Evolutionary conservation across 1,284 basidiomycete species (phyloP).

Genomic region (Caloboletus firmus): DNA sequence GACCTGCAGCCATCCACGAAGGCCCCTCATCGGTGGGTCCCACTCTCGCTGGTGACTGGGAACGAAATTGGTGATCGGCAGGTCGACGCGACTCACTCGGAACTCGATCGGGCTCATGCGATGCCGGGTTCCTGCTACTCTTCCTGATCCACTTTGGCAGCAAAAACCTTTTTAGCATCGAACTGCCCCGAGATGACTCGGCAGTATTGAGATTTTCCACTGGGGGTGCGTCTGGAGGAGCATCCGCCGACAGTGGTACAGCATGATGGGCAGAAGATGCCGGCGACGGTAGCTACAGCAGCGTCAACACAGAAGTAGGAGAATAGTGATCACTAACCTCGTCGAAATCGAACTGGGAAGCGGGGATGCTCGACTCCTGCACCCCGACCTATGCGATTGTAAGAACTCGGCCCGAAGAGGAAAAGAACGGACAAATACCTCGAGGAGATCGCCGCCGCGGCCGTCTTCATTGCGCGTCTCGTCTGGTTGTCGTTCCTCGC

Average conservation of each 20-base stretch:
- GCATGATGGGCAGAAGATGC: too few relatives aligned
- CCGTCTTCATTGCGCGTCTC: neutral
- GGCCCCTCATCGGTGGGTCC: neutral
- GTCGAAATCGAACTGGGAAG: neutral
- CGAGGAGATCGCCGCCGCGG: neutral
- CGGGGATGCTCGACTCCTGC: neutral
- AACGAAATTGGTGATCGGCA: too few relatives aligned
- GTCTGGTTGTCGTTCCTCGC: too few relatives aligned
- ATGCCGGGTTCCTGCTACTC: neutral
- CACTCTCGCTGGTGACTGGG: neutral
- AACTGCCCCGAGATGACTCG: neutral
- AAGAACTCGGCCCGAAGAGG: neutral
- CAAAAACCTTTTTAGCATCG: neutral
- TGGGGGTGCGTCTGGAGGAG: neutral
- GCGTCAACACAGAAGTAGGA: neutral
- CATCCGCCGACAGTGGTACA: too few relatives aligned
- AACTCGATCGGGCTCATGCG: neutral
- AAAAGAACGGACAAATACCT: neutral
- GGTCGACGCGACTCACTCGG: fast-evolving
- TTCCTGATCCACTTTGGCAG: neutral
- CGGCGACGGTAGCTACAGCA: neutral
- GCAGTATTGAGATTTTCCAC: neutral
- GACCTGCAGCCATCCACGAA: neutral
- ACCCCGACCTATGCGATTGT: neutral
- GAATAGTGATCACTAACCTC: neutral